Evolutionary conservation across 2,329 filamentous ascomycete species (phyloP).

Genomic region (Sphaerulina musiva): DNA sequence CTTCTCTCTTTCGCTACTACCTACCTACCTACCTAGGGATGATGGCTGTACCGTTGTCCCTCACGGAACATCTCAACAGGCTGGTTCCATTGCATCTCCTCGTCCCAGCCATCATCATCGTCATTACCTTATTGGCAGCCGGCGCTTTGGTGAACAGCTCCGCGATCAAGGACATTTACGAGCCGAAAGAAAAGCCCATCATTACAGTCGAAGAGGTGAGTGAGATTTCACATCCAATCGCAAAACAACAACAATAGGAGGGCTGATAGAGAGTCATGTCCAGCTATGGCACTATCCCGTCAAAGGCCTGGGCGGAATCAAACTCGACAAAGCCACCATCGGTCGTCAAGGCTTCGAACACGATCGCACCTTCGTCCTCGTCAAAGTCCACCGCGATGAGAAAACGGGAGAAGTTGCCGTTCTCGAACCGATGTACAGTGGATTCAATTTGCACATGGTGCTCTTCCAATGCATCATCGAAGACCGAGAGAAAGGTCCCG

Average conservation of each 20-base stretch:
- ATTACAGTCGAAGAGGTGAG: constrained; percentile 10
- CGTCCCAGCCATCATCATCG: background rate
- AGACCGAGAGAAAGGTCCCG: constrained; percentile 3
- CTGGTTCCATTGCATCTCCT: background rate
- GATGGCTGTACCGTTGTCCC: background rate
- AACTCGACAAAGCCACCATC: constrained; percentile 8
- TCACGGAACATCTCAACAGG: background rate
- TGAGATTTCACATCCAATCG: background rate
- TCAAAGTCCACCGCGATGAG: constrained; percentile 6
- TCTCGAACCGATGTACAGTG: constrained; percentile 8
- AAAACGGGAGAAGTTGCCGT: constrained; percentile 4
- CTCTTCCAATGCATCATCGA: constrained; percentile 10
- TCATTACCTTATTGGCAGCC: background rate
- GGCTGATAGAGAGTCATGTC: too few species aligned
- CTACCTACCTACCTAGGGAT: too few species aligned
- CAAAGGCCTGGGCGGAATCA: constrained; percentile 10
- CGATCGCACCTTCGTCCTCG: constrained; percentile 8
- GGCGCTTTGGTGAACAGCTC: background rate
- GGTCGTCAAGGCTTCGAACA: constrained; percentile 11
- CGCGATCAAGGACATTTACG: constrained; percentile 5
- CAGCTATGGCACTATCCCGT: constrained; percentile 10
- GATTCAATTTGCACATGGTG: constrained; percentile 11
- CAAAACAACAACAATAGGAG: background rate
- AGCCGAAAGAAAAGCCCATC: constrained; percentile 1
- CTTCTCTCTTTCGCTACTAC: too few species aligned